Evolutionary conservation across 1,284 basidiomycete species (phyloP), one percentile per base, ranked within the genome.

Genomic region (Pterulicium gracile): DNA sequence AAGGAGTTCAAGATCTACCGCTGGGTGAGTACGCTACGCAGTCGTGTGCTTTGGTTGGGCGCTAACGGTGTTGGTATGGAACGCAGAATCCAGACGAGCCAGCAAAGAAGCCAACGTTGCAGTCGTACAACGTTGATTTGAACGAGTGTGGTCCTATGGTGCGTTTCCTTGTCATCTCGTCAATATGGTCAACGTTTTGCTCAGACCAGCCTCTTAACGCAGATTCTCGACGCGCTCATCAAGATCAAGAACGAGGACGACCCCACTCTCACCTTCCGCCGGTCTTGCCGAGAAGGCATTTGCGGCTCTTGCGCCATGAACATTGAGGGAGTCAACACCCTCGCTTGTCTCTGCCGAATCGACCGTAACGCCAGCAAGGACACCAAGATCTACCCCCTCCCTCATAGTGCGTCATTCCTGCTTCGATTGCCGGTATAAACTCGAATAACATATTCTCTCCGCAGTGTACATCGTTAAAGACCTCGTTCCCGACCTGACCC

Each of bases 221-320:
- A 82, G 88, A 72, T 94, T 45, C 80, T 94, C 42, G 92, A 95
- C 58, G 89, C 88, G 1, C 78, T 95, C 57, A 96, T 98, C 71
- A 98, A 98, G 72, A 97, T 98, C 65, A 98, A 98, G 80, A 98
- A 98, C 67, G 94, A 98, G 66, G 62, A 94, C 20, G 95, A 98
- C 70, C 88, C 95, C 4, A 96, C 95, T 1, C 74, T 98, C 41
- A 97, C 94, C 14, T 98, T 98, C 77, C 84, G 94, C 49, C 81
- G 94, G 48, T 96, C 91, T 23, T 98, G 95, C 76, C 73, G 95
- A 55, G 95, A 98, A 72, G 95, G 95, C 51, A 98, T 98, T 58
- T 98, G 96, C 60, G 96, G 95, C 41, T 94, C 89, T 14, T 98
- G 95, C 63, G 94, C 95, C 51, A 97, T 98, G 95, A 98, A 98